Evolutionary conservation across 208 protist species (phyloP).

Genomic region (Crithidia expoeki): DNA sequence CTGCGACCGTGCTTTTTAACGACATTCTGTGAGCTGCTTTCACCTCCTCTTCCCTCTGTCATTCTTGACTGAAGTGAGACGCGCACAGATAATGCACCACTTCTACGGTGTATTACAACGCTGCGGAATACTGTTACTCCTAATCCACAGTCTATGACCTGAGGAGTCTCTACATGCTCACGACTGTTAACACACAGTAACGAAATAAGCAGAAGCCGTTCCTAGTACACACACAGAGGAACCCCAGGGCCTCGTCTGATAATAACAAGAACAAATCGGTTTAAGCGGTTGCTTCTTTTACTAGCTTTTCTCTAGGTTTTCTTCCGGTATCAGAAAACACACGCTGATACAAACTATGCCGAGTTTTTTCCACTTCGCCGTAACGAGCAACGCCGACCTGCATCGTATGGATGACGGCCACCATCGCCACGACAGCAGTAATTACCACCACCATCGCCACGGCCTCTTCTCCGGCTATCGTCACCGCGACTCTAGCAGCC

Average conservation of each 20-base stretch:
- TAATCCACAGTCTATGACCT: neutral
- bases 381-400: neutral
- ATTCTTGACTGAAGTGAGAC: neutral
- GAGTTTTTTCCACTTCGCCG: slow-evolving; percentile 3
- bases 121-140: neutral
- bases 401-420: neutral
- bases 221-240: too few species aligned
- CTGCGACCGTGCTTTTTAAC: neutral
- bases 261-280: too few species aligned
- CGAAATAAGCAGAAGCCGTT: too few species aligned
- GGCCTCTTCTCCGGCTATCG: neutral
- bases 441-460: slow-evolving; percentile 1
- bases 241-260: neutral
- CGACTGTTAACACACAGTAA: too few species aligned
- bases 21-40: neutral
- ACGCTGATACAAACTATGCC: neutral
- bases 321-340: neutral
- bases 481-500: neutral
- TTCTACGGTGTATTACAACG: neutral
- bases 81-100: neutral
- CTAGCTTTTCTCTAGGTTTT: neutral
- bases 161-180: too few species aligned
- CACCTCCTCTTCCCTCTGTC: neutral
- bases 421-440: neutral
- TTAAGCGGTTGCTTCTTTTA: neutral